Base-by-base conservation (phyloP, 202 grass and related monocot genomes). In the Hordeum pubiflorum region DNA sequence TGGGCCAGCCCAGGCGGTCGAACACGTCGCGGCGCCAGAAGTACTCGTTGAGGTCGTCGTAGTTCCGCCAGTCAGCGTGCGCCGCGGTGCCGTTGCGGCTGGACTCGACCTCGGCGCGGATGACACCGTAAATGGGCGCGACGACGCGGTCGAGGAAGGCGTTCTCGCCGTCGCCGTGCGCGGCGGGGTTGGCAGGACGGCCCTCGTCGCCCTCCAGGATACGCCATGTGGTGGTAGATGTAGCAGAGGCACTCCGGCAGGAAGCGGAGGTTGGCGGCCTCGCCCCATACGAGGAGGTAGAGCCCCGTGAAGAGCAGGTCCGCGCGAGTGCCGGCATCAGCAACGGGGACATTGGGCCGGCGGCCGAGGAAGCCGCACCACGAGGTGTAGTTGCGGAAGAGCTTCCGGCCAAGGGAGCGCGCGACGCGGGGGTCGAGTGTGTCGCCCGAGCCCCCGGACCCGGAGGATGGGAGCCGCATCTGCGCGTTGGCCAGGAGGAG, bases 41-140 rank as follows among this genome's bases (percentile, higher is more conserved):
- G 79, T 95, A 95, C 84, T 98, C 96, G 73, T 97, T 98, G 72
- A 98, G 82, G 82, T 95, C 96, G 27, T 98, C 96, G n/a, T 98
- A 98, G 79, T 98, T 98, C 12, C 96, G 85, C 96, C 96, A 98
- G 56, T 85, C 91, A 31, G 90, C 85, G 70, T 98, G 92, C 4
- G 96, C 90, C 14, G 87, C 86, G 18, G 85, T 85, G 34, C 92
- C 92, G 39, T 81, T 85, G 33, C 62, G 79, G 88, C 90, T 91
- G 44, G 86, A 83, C 17, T 74, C 75, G 72, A 84, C 90, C 88
- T 98, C 96, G 0, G 72, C 64, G 79, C 83, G 52, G 79, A 98
- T 67, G 62, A 89, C 79, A 9, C 21, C 6, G 60, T 90, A 95
- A 34, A 98, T 52, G 9, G 96, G 96, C 37, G 75, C 76, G 61